Evolutionary conservation across 2,329 filamentous ascomycete species (phyloP), one percentile per base, ranked within the genome.

Genomic region (Neonectria magnoliae): DNA sequence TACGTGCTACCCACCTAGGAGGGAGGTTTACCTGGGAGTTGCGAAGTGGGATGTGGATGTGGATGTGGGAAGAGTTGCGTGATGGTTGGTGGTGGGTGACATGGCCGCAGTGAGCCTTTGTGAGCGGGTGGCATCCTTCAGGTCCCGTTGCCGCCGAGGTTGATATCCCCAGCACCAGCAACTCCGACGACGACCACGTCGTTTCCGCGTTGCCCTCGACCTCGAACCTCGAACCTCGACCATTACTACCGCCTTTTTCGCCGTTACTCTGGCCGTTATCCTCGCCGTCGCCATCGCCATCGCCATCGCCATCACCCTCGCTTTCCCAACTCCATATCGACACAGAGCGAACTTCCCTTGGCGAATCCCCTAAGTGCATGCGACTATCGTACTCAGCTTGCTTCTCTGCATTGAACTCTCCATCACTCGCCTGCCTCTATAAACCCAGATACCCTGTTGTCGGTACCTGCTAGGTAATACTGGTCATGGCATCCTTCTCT

Each of bases 401-500:
- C 16, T 27, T 13, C 14, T 41, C 36, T 22, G 29, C 51, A 60
- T 52, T 64, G 51, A 60, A 56, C 31, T 33, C 31, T 20, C 38
- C 4, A 18, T 42, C 18, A n/a, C 31, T 20, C 41, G 45, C 56
- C 14, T 41, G 25, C 36, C 56, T 25, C 25, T 25, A 25, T 25
- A 25, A 16, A 45, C 52, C 18, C 53, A 41, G 36, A 29, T 33
- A 18, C 38, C 38, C 2, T 16, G n/a, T 33, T 14, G 27, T 51
- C 18, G 33, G 42, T 51, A 33, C 45, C 6, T 29, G 51, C 25
- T 45, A 16, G 16, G 25, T 25, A 6, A 25, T 27, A 47, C 25
- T 48, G 29, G 60, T 45, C 47, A 75, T 75, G 72, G 64, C 72
- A n/a, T 73, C 73, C 50, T 74, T 72, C 47, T 68, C 69, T 16